Conservation (phyloP, 2,329 filamentous ascomycete genomes). For the Microsporum ferrugineum region DNA sequence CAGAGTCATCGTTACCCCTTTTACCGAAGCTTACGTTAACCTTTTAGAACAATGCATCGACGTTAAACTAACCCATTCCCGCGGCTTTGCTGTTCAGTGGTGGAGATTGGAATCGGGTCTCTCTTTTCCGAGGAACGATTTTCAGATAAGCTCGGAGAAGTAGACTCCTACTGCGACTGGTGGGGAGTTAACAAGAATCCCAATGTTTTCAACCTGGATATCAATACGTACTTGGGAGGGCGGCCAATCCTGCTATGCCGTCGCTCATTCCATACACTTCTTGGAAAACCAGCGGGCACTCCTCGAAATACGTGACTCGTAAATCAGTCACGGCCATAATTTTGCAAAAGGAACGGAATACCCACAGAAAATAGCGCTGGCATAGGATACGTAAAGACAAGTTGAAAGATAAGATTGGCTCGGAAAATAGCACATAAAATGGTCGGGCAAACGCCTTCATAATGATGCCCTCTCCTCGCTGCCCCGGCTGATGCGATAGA, state of each 20-base stretch:
- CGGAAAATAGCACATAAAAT: neutral
- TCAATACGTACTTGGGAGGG: constrained; percentile 9
- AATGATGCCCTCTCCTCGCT: neutral
- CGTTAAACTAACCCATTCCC: no score
- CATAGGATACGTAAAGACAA: neutral
- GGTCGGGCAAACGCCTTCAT: neutral
- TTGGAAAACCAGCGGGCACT: neutral
- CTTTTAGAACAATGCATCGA: no score
- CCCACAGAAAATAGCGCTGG: neutral
- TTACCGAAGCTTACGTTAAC: no score
- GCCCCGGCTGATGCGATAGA: neutral
- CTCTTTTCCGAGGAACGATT: no score
- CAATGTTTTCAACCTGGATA: neutral
- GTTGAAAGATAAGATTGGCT: neutral
- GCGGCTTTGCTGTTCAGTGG: no score
- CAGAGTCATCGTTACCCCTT: no score
- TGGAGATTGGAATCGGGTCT: no score
- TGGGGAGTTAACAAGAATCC: neutral
- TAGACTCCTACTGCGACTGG: neutral
- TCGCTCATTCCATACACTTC: constrained; percentile 10
- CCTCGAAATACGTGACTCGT: neutral
- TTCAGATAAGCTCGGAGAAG: no score
- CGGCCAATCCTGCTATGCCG: constrained; percentile 10
- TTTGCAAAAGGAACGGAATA: neutral
- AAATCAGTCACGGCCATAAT: neutral